phyloP scores from a whole-genome alignment of 2,329 filamentous ascomycete species.

The Cladorrhinum sp. region DNA sequence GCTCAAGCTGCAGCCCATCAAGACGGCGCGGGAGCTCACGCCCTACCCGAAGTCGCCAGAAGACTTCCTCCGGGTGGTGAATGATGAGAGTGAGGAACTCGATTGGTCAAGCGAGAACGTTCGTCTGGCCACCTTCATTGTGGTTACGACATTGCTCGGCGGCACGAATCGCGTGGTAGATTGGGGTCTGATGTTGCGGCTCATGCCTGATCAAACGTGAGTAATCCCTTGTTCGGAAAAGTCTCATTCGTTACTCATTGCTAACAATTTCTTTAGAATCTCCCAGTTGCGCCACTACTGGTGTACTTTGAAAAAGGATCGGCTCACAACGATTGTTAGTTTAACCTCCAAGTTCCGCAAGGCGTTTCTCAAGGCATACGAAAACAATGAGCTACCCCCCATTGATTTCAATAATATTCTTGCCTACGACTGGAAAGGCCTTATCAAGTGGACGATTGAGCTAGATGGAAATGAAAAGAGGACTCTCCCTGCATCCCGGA shows the following conservation, averaged over 20 bases:
- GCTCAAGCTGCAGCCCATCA: slow-evolving; percentile 29
- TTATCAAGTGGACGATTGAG: slow-evolving; percentile 65
- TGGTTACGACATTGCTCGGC: slow-evolving; percentile 56
- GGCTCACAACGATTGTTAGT: slow-evolving; percentile 51
- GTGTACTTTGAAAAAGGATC: slow-evolving; percentile 49
- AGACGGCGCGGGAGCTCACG: slow-evolving; percentile 32
- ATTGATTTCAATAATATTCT: slow-evolving; percentile 62
- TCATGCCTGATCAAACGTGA: slow-evolving; percentile 52
- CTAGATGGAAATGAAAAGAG: slow-evolving; percentile 43
- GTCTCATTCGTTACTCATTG: not conserved
- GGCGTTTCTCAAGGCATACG: slow-evolving; percentile 64
- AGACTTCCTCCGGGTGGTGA: slow-evolving; percentile 33
- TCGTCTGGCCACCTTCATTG: slow-evolving; percentile 56
- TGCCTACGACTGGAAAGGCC: slow-evolving; percentile 64
- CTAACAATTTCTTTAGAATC: slow-evolving; percentile 30
- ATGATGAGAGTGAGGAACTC: slow-evolving; percentile 34
- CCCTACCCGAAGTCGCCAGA: slow-evolving; percentile 33
- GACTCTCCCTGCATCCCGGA: slow-evolving; percentile 47
- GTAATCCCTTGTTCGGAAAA: not conserved
- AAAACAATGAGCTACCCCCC: slow-evolving; percentile 55
- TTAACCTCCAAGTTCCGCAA: slow-evolving; percentile 63
- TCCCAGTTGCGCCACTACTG: slow-evolving; percentile 55
- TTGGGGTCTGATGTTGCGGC: slow-evolving; percentile 55
- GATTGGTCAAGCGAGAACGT: slow-evolving; percentile 43
- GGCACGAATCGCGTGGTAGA: slow-evolving; percentile 59